phyloP scores from a whole-genome alignment of 2,329 filamentous ascomycete species.

The Achaetomium macrosporum region DNA sequence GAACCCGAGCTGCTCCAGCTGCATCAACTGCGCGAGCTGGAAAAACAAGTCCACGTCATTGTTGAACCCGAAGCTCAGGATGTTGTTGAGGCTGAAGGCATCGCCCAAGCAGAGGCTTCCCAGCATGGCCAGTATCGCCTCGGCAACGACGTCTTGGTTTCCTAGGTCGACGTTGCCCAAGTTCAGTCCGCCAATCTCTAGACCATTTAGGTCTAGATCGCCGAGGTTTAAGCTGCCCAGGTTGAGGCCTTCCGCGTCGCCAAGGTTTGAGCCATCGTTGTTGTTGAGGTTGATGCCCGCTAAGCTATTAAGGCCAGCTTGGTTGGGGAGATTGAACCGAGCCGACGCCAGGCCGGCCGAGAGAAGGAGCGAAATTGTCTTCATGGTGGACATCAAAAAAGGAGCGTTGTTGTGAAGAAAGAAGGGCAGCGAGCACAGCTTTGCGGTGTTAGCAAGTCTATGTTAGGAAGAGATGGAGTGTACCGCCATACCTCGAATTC shows the following conservation, averaged over 20 bases:
- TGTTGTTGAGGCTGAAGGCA: slow-evolving; percentile 23
- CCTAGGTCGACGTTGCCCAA: slow-evolving; percentile 28
- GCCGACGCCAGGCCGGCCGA: slow-evolving; percentile 29
- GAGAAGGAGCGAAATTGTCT: slow-evolving; percentile 21
- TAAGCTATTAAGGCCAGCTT: not conserved
- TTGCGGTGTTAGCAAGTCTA: not conserved
- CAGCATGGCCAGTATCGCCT: slow-evolving; percentile 29
- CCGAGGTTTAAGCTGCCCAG: slow-evolving; percentile 13
- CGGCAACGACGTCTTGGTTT: slow-evolving; percentile 27
- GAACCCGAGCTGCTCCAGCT: slow-evolving; percentile 29
- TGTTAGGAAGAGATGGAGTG: not conserved
- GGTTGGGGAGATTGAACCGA: slow-evolving; percentile 11
- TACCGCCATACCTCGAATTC: not conserved
- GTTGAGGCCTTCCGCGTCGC: not conserved
- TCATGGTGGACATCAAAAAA: slow-evolving; percentile 21
- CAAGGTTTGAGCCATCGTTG: not conserved
- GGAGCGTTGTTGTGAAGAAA: not conserved
- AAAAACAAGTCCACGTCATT: slow-evolving; percentile 30
- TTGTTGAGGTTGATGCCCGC: slow-evolving; percentile 9
- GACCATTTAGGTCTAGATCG: slow-evolving; percentile 19
- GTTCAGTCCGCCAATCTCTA: slow-evolving; percentile 26
- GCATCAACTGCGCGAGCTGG: slow-evolving; percentile 29
- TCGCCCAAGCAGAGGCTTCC: slow-evolving; percentile 27
- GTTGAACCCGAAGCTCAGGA: slow-evolving; percentile 23
- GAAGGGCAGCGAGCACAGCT: slow-evolving; percentile 3